Evolutionary conservation across 2,329 filamentous ascomycete genomes (phyloP).

Genomic region (Byssoonygena ceratinophila): DNA sequence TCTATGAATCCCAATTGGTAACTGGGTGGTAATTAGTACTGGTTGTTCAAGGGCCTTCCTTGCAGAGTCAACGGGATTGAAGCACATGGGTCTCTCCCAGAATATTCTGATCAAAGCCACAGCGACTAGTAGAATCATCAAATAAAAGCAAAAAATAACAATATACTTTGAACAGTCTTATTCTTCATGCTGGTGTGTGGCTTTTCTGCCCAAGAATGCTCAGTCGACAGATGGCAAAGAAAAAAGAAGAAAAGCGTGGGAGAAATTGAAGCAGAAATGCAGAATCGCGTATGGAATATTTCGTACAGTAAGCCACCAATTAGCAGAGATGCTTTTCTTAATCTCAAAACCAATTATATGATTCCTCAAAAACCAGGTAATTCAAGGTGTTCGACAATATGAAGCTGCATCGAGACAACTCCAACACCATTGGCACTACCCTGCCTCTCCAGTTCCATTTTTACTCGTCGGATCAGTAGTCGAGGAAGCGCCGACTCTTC

Average conservation of each 20-base stretch:
- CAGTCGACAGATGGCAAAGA: not conserved
- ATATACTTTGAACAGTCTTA: not conserved
- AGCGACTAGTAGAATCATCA: not conserved
- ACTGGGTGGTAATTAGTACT: too few relatives aligned
- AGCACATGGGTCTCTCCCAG: not conserved
- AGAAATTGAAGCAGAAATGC: not conserved
- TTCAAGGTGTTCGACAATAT: not conserved
- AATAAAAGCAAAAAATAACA: not conserved
- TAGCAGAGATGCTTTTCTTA: not conserved
- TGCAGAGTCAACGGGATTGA: not conserved
- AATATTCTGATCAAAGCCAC: not conserved
- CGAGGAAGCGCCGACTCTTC: slow-evolving; percentile 21
- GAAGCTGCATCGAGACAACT: not conserved
- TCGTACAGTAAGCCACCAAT: not conserved
- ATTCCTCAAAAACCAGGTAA: not conserved
- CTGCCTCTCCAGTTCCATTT: slow-evolving; percentile 23
- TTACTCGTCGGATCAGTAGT: slow-evolving; percentile 28
- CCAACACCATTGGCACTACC: not conserved
- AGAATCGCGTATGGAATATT: not conserved
- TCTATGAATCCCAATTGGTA: too few relatives aligned
- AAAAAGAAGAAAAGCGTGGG: not conserved
- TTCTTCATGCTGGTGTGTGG: not conserved
- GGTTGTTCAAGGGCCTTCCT: too few relatives aligned
- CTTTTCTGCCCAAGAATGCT: not conserved
- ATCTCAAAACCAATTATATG: not conserved